A percentile compares a stretch with the other conserved stretches of the same genome.
phyloP scores from a whole-genome alignment of 164 flowering plant genomes.

The Chloranthus sessilifolius region DNA sequence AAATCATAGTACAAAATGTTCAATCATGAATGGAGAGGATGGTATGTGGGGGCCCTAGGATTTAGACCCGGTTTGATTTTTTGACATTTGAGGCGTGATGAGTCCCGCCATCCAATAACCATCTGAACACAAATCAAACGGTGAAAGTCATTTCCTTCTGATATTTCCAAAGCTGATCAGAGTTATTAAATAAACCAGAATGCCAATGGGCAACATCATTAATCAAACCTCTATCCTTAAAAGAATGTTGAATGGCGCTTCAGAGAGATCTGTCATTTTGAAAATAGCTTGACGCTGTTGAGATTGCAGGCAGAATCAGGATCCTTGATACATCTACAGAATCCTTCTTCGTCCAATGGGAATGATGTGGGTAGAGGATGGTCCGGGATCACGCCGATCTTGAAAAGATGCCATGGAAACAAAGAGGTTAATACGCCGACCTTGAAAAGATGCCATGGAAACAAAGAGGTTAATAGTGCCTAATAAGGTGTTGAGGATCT shows the following conservation, averaged over 20 bases:
- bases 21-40: too few relatives aligned
- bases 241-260: slow-evolving; percentile 3
- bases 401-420: background rate
- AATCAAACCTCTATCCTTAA: background rate
- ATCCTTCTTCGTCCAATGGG: slow-evolving; percentile 75
- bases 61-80: too few relatives aligned
- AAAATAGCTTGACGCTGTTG: slow-evolving; percentile 47
- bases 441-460: slow-evolving; percentile 20
- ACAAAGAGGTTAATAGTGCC: slow-evolving; percentile 17
- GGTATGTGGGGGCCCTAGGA: too few relatives aligned
- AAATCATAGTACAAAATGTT: too few relatives aligned
- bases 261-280: slow-evolving; percentile 33
- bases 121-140: too few relatives aligned
- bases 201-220: background rate
- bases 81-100: too few relatives aligned
- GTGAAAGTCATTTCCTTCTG: too few relatives aligned
- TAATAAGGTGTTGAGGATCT: too few relatives aligned
- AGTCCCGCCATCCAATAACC: too few relatives aligned
- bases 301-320: slow-evolving; percentile 67
- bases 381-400: slow-evolving; percentile 93
- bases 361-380: slow-evolving; percentile 79
- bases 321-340: slow-evolving; percentile 78
- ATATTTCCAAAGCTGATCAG: too few relatives aligned
- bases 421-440: slow-evolving; percentile 54
- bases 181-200: background rate